A percentile compares a stretch with the other conserved stretches of the same genome.
phyloP scores from a whole-genome alignment of 2,329 filamentous ascomycete genomes.

The Cladophialophora psammophila region DNA sequence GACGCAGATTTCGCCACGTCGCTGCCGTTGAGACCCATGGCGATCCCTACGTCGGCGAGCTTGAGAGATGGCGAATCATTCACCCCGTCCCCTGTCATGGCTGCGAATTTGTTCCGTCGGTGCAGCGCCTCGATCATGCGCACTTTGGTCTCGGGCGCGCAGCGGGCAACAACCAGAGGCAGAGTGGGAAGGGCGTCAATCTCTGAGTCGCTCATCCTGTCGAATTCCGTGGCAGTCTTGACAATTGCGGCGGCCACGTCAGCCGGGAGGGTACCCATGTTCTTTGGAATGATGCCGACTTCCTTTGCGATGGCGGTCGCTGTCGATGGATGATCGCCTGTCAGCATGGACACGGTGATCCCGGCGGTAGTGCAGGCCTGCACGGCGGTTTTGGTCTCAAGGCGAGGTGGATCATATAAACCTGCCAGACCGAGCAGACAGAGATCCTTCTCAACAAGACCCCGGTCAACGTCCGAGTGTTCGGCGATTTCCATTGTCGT shows the following conservation, averaged over 20 bases:
- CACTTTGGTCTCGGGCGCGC: conserved; percentile 84
- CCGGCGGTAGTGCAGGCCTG: conserved; percentile 61
- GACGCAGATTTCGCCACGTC: conserved; percentile 85
- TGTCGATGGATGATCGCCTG: conserved; percentile 64
- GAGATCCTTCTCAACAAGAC: conserved; percentile 61
- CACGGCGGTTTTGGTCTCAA: conserved; percentile 65
- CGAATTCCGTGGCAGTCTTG: conserved; percentile 65
- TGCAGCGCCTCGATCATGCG: conserved; percentile 90
- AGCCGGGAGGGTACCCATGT: conserved; percentile 53
- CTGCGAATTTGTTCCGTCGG: conserved; percentile 75
- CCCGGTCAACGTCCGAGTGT: conserved; percentile 52
- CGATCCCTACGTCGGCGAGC: conserved; percentile 83
- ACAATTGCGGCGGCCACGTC: conserved; percentile 59
- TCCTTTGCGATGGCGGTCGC: conserved; percentile 64
- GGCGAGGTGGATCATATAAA: conserved; percentile 67
- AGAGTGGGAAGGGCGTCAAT: conserved; percentile 74
- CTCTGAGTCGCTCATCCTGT: conserved; percentile 60
- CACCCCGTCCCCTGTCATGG: conserved; percentile 89
- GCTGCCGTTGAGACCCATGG: conserved; percentile 76
- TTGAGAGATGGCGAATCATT: conserved; percentile 86
- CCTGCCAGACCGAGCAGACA: conserved; percentile 66
- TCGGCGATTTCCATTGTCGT: conserved; percentile 39
- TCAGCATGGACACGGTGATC: conserved; percentile 65
- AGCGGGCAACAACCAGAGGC: conserved; percentile 82
- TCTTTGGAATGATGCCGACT: conserved; percentile 62